Base-by-base conservation (phyloP, 2,329 filamentous ascomycete genomes). In the Fusarium sp. region DNA sequence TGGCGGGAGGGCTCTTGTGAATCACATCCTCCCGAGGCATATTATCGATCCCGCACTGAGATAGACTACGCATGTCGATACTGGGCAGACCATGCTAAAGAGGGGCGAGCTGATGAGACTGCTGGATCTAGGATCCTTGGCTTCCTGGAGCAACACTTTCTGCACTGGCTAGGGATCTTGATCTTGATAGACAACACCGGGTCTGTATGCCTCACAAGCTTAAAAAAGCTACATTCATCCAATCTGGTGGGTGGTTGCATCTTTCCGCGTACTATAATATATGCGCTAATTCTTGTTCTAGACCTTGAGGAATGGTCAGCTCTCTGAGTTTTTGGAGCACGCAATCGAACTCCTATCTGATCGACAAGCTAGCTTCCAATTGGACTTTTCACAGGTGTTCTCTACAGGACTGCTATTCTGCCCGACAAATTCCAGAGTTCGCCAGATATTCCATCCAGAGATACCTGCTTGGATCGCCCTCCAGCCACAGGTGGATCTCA, bases 1-100 rank as follows among this genome's bases (percentile, higher is more conserved):
- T 28, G 82, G 71, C 70, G 60, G 50, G 20, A 71, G 22, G 5
- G 22, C 4, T 1, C 5, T 11, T 63, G 62, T 76, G 19, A 24
- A 10, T 22, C 68, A 17, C 6, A 20, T 14, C 2, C 3, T 28
- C 8, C 47, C 13, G 28, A 2, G 28, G 3, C 28, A 15, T 15
- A 17, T 17, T 14, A 17, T 7, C 13, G 7, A 15, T 17, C 7
- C 7, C 15, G 13, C 15, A 4, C 32, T 7, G 15, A 17, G 15
- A 15, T 15, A 26, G 4, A 37, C 14, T 4, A 22, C 15, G 14
- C 19, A 10, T 7, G 6, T 15, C 19, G 15, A 6, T n/a, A n/a
- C 15, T 17, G 33, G 33, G 33, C 8, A 15, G 15, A n/a, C n/a
- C 33, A n/a, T 9, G 14, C 17, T 13, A 35, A 17, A 35, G 0